Conservation (phyloP, 352 stramenopile genomes). For the Pythium scleroteichum region DNA sequence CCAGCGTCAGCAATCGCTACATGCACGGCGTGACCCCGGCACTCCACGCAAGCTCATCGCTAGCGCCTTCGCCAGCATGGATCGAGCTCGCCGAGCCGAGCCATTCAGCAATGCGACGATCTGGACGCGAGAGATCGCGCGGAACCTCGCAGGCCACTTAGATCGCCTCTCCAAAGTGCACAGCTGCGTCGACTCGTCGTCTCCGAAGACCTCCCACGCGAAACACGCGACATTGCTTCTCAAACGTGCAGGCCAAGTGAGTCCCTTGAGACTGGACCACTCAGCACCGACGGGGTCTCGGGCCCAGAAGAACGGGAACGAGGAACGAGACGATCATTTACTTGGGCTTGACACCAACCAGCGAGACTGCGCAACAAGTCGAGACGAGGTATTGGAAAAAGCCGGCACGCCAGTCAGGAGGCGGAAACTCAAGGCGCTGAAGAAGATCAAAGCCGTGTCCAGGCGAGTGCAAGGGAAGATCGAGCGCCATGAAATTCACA, state of each 20-base stretch:
- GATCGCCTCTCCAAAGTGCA: conserved; percentile 69
- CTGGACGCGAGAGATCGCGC: conserved; percentile 73
- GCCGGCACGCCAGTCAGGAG: not conserved
- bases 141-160: conserved; percentile 68
- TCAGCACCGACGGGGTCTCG: not conserved
- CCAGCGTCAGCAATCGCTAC: conserved; percentile 1
- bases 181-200: conserved; percentile 69
- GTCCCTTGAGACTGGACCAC: conserved; percentile 42
- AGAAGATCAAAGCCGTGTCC: conserved; percentile 19
- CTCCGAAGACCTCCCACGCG: conserved; percentile 58
- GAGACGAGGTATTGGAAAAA: not conserved
- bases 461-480: conserved; percentile 28
- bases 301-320: not conserved
- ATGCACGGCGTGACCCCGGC: not conserved
- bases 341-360: not conserved
- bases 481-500: conserved; percentile 22
- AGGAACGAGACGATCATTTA: not conserved
- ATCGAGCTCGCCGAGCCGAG: conserved; percentile 66
- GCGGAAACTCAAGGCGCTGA: conserved; percentile 3
- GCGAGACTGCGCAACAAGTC: not conserved
- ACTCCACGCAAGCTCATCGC: no score
- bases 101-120: conserved; percentile 78
- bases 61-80: conserved; percentile 37
- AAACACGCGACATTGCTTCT: conserved; percentile 32
- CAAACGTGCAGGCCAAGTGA: conserved; percentile 47